Evolutionary conservation across 108 stramenopile genomes (phyloP), one percentile per base, ranked within the genome.

Genomic region (Conticribra guillardii): DNA sequence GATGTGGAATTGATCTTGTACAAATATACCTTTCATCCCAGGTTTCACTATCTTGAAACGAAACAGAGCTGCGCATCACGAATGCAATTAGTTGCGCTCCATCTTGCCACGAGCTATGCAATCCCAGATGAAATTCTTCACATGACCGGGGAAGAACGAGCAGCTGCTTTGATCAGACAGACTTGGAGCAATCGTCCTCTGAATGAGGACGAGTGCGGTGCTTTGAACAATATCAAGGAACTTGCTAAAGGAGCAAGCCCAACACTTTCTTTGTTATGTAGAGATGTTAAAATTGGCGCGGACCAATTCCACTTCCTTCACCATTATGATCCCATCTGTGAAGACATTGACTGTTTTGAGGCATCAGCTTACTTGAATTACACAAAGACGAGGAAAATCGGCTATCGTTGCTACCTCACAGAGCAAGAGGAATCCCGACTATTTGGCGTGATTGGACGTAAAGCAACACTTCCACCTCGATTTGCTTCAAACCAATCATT

Each of bases 131-230:
- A 64, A 24, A 57, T 74, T 18, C 34, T 69, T 4, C 41, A 51
- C 1, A 75, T 75, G 69, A 80, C 74, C 50, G 82, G 82, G n/a
- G 76, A 76, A 46, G 84, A 85, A 54, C 48, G 61, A 15, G 80
- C 84, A 17, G 29, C 79, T n/a, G 56, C 53, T 26, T 59, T 81
- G n/a, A 49, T 85, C 1, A 76, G 84, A 11, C 54, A 77, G 31
- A 74, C 67, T 68, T 82, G 71, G 64, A 32, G 53, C 21, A 85
- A 81, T 45, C 51, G 72, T 11, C 84, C 84, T 8, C 71, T 85
- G 7, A 47, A 28, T 18, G 37, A 57, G 22, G 59, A 61, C 16
- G 84, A 85, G 23, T 22, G 24, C 24, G 22, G 32, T 1, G 67
- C 30, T 4, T 26, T 85, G 44, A 41, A 78, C 9, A 71, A 81